phyloP scores from a whole-genome alignment of 345 rosid species.

The Dimocarpus longan region DNA sequence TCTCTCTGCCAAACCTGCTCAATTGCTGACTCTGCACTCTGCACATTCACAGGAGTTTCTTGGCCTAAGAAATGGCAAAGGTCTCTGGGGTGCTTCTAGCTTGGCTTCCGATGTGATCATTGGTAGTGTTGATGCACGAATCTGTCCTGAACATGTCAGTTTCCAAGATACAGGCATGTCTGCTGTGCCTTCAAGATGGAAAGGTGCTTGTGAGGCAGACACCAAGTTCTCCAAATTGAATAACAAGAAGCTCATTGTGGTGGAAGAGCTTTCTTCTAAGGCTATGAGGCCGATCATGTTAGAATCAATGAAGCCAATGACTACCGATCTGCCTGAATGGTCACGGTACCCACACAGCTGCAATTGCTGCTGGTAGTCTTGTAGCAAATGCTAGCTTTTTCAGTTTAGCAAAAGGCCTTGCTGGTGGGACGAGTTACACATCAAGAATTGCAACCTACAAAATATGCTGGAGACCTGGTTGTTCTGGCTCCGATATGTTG shows the following conservation, averaged over 20 bases:
- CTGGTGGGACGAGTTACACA: conserved; percentile 63
- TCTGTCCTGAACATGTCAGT: conserved; percentile 79
- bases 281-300: conserved; percentile 50
- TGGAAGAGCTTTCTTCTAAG: conserved; percentile 51
- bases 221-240: conserved; percentile 51
- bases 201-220: conserved; percentile 71
- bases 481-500: conserved; percentile 47
- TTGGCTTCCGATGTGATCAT: conserved; percentile 58
- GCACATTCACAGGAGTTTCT: conserved; percentile 65
- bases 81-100: conserved; percentile 50
- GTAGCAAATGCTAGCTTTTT: conserved; percentile 47
- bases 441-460: conserved; percentile 75
- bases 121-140: conserved; percentile 68
- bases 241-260: conserved; percentile 56
- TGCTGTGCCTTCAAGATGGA: conserved; percentile 66
- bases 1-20: conserved; percentile 57
- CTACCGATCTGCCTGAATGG: conserved; percentile 67
- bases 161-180: conserved; percentile 63
- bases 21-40: conserved; percentile 60
- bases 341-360: conserved; percentile 90
- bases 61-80: conserved; percentile 55
- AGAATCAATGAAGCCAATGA: conserved; percentile 50
- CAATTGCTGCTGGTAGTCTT: conserved; percentile 66
- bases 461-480: conserved; percentile 67
- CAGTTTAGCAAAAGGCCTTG: conserved; percentile 60